Conservation (phyloP, 2,329 filamentous ascomycete species). For the Fusarium sp. region DNA sequence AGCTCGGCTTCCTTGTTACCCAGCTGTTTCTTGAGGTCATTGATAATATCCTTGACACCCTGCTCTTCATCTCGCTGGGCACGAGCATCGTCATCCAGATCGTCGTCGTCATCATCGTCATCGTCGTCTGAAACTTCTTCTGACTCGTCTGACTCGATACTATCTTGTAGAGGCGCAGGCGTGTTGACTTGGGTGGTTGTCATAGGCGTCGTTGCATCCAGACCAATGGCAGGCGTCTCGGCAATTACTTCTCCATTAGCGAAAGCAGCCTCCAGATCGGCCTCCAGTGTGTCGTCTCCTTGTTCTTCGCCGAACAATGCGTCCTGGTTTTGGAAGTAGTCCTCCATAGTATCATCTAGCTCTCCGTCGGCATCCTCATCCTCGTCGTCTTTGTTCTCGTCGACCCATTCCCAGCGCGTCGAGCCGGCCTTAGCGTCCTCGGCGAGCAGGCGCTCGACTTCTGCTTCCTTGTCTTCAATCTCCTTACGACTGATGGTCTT, state of each 20-base stretch:
- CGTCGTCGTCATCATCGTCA: conserved; percentile 65
- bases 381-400: conserved; percentile 62
- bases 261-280: conserved; percentile 67
- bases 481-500: conserved; percentile 85
- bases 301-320: conserved; percentile 50
- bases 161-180: conserved; percentile 59
- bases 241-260: conserved; percentile 54
- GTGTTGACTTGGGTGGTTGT: conserved; percentile 58
- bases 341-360: conserved; percentile 57
- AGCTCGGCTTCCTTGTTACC: conserved; percentile 59
- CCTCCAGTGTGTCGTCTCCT: conserved; percentile 64
- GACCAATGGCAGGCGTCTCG: conserved; percentile 58
- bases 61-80: conserved; percentile 63
- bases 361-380: conserved; percentile 65
- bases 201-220: conserved; percentile 60
- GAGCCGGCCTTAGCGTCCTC: conserved; percentile 73
- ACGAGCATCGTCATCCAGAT: conserved; percentile 66
- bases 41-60: conserved; percentile 67
- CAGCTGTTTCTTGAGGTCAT: conserved; percentile 64
- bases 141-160: conserved; percentile 57
- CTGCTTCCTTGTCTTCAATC: conserved; percentile 85
- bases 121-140: conserved; percentile 59
- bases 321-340: conserved; percentile 53
- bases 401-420: conserved; percentile 73
- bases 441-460: conserved; percentile 78